Conservation (phyloP, 140 eudicot species). For the Oenanthe javanica region DNA sequence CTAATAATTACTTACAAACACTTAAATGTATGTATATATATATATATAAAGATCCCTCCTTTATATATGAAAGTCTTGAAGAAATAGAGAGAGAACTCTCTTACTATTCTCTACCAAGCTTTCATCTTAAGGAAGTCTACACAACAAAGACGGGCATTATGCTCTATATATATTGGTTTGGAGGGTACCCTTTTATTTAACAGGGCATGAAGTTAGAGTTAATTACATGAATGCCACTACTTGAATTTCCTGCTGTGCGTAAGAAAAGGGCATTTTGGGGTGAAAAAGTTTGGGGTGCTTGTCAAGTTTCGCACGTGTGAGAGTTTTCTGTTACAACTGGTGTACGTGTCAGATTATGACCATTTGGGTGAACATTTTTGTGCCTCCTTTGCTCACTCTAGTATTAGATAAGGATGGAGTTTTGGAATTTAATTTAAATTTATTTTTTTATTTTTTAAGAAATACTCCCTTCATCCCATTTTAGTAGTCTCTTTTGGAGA, state of each 20-base stretch:
- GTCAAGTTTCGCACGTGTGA: slow-evolving; percentile 7
- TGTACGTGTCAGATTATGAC: slow-evolving; percentile 2
- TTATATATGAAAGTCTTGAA: slow-evolving; percentile 1
- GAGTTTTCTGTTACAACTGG: not conserved
- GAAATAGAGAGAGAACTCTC: not conserved
- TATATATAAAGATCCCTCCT: not conserved
- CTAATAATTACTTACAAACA: not conserved
- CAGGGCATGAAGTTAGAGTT: not conserved
- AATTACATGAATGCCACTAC: not conserved
- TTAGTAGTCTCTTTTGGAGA: too few species aligned
- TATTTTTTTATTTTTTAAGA: too few species aligned
- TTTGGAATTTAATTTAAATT: too few species aligned
- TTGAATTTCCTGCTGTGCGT: not conserved
- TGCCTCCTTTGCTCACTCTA: not conserved
- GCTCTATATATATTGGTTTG: not conserved
- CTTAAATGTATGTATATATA: too few species aligned
- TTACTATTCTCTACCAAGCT: slow-evolving; percentile 14
- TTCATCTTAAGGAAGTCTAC: not conserved
- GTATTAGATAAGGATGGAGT: too few species aligned
- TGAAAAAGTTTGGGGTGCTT: not conserved
- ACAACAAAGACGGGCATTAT: not conserved
- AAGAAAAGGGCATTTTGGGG: not conserved
- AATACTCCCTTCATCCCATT: too few species aligned
- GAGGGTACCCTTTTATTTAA: not conserved
- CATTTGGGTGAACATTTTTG: not conserved